Base-by-base conservation (phyloP, 768 basidiomycete species). In the Termitomyces sp. region DNA sequence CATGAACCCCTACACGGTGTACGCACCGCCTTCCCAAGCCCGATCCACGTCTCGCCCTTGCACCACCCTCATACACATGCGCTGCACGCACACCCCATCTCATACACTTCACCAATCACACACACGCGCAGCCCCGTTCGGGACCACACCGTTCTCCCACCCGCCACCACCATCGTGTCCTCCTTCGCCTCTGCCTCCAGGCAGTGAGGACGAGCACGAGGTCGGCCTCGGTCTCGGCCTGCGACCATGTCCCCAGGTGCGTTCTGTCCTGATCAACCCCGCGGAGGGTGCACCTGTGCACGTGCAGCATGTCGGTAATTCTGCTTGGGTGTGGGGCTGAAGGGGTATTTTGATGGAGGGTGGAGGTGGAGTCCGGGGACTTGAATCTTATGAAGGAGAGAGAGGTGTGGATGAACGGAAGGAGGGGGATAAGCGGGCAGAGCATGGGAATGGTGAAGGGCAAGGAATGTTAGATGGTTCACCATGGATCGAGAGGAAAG, bases 181-280 rank as follows among this genome's bases (percentile, higher is more conserved):
- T 24, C 52, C 50, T 42, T 46, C 37, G 30, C 51, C 61, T 20
- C 63, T 41, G 20, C 55, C 58, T 37, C 58, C 51, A n/a, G n/a
- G n/a, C 60, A 54, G 9, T 57, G 1, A 37, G 39, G 16, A 6
- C 16, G 16, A n/a, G n/a, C n/a, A 18, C 39, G 18, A 18, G 6
- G 16, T 13, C 37, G 5, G 37, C 16, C 16, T 16, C 37, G 15
- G 16, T 16, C 0, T 6, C 37, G 2, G n/a, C n/a, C n/a, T n/a
- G n/a, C n/a, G n/a, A n/a, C n/a, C n/a, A n/a, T n/a, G n/a, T n/a
- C n/a, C n/a, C n/a, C 90, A 31, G 88, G 86, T 15, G 83, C 84
- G 41, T 89, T 88, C 71, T 93, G 85, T 77, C 33, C 72, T 71
- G 54, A 78, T 78, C 49, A 79, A 80, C 51, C 73, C 77, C 4